Percentiles rank a stretch among this genome's conserved stretches.
Conservation (phyloP, 2,329 filamentous ascomycete genomes). For the Nemania sp. region DNA sequence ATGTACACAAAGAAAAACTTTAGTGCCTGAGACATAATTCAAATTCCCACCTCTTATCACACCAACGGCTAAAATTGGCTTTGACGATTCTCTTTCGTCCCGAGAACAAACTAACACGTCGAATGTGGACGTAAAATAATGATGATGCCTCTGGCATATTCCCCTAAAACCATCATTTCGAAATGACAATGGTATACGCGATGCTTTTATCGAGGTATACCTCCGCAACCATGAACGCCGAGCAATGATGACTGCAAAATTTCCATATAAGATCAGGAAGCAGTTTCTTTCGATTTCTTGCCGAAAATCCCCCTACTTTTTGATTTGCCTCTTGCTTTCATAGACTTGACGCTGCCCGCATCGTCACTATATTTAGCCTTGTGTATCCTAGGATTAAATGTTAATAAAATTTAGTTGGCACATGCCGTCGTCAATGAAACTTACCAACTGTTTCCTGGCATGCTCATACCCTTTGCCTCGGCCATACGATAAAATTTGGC, state of each 20-base stretch:
- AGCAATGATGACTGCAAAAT: constrained; percentile 26
- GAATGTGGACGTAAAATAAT: constrained; percentile 24
- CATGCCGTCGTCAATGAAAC: constrained; percentile 49
- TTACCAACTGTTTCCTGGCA: constrained; percentile 98
- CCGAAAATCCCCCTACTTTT: constrained; percentile 80
- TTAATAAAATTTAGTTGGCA: constrained; percentile 14
- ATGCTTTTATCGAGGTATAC: constrained; percentile 37
- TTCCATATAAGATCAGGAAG: constrained; percentile 20
- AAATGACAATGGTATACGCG: constrained; percentile 36
- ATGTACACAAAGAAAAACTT: constrained; percentile 33
- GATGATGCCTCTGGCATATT: constrained; percentile 22
- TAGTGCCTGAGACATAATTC: constrained; percentile 10
- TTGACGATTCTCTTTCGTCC: constrained; percentile 16
- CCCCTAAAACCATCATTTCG: constrained; percentile 21
- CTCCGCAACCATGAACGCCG: constrained; percentile 38
- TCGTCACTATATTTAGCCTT: constrained; percentile 91
- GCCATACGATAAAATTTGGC: constrained; percentile 91
- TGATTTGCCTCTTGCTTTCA: constrained; percentile 80
- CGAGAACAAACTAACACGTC: constrained; percentile 20
- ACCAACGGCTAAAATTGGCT: constrained; percentile 17
- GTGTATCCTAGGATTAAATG: constrained; percentile 78
- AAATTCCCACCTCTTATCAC: constrained; percentile 10
- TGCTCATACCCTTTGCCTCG: constrained; percentile 93
- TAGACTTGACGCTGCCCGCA: constrained; percentile 61
- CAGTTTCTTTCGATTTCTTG: constrained; percentile 57